These are phyloP conservation scores for Cordyceps fumosorosea DNA, from an alignment of 2,329 filamentous ascomycete genomes.

Conservation along the genomic window DNA sequence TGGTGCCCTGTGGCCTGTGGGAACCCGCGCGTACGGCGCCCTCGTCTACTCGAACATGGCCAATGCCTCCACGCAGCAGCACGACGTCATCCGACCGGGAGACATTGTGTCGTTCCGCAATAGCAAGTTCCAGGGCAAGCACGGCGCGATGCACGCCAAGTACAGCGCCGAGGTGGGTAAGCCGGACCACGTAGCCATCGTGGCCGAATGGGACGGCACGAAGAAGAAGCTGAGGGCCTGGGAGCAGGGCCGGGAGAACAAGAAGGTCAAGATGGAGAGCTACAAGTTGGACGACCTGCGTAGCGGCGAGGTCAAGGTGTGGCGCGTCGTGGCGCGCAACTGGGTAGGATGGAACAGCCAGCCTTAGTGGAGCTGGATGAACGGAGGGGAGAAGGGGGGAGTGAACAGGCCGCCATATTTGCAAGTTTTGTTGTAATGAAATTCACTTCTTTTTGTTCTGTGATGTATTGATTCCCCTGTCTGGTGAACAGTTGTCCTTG, in stretches of 20 bases:
- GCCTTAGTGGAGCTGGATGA: constrained; percentile 39
- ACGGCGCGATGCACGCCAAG: constrained; percentile 91
- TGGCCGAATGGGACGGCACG: constrained; percentile 95
- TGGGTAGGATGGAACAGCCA: constrained; percentile 84
- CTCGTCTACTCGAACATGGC: constrained; percentile 91
- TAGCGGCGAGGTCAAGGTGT: constrained; percentile 93
- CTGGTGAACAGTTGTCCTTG: neutral
- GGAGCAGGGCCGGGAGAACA: constrained; percentile 91
- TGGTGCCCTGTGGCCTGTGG: constrained; percentile 73
- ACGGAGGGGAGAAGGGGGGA: constrained; percentile 13
- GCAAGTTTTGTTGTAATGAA: constrained; percentile 13
- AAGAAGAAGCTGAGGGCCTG: constrained; percentile 96
- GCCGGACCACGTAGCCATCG: constrained; percentile 80
- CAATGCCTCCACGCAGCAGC: constrained; percentile 83
- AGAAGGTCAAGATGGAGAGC: constrained; percentile 89
- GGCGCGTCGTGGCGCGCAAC: constrained; percentile 84
- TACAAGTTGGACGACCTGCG: constrained; percentile 88
- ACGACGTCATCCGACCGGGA: constrained; percentile 87
- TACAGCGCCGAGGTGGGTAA: constrained; percentile 85
- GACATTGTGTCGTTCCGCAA: constrained; percentile 93
- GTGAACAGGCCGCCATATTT: constrained; percentile 6
- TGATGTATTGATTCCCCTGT: neutral
- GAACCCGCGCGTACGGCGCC: constrained; percentile 84
- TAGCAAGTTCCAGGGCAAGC: constrained; percentile 89
- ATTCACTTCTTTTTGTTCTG: neutral